phyloP scores from a whole-genome alignment of 2,329 filamentous ascomycete genomes.

The Sphaerostilbella broomeana region DNA sequence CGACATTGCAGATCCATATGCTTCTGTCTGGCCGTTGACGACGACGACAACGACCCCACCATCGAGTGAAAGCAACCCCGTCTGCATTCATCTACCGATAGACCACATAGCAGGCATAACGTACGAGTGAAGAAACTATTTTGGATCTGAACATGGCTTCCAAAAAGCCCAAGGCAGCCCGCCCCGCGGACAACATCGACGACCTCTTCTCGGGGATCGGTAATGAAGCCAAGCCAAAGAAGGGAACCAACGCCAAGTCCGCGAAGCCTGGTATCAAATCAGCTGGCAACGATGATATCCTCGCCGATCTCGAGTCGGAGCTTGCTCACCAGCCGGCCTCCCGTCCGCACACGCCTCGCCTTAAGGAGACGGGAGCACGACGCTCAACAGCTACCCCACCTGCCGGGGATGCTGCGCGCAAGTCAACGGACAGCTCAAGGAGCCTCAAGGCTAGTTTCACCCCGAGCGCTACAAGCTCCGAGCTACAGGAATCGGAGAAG shows the following conservation, averaged over 20 bases:
- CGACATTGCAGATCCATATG: too few relatives aligned
- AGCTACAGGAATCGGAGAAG: conserved; percentile 52
- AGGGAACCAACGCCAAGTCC: conserved; percentile 36
- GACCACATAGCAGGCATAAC: too few relatives aligned
- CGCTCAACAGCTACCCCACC: conserved; percentile 44
- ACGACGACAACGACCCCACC: too few relatives aligned
- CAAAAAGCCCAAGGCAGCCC: conserved; percentile 50
- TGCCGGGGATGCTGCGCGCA: conserved; percentile 56
- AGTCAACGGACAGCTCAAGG: conserved; percentile 70
- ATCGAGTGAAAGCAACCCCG: too few relatives aligned
- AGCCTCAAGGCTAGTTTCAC: conserved; percentile 68
- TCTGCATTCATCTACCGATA: background rate
- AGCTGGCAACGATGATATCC: conserved; percentile 61
- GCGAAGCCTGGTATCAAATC: conserved; percentile 43
- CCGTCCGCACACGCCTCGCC: conserved; percentile 76
- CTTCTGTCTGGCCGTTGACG: too few relatives aligned
- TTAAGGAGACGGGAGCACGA: conserved; percentile 45
- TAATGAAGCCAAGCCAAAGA: conserved; percentile 45
- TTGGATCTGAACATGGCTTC: conserved; percentile 44
- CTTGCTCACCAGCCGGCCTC: conserved; percentile 66
- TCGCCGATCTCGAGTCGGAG: conserved; percentile 73
- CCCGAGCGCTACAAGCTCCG: conserved; percentile 58
- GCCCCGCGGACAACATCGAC: conserved; percentile 56
- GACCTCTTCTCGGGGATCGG: conserved; percentile 60
- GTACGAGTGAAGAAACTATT: background rate